Evolutionary conservation across 495 filamentous ascomycete species (phyloP).

Genomic region (Annulohypoxylon stygium): DNA sequence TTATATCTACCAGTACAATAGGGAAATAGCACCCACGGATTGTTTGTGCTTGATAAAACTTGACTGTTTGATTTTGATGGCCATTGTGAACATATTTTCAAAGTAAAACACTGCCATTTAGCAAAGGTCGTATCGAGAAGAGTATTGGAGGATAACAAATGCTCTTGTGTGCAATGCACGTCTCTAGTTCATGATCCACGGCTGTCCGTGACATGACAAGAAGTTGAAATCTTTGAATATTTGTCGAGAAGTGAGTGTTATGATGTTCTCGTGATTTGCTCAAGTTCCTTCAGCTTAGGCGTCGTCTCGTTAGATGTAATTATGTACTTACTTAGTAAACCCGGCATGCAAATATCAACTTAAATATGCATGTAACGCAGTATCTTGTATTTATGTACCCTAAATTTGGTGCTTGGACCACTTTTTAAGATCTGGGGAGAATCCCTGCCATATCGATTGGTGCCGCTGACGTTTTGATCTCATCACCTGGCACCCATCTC

Average conservation of each 20-base stretch:
- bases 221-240: neutral
- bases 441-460: conserved; percentile 7
- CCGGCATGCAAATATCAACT: neutral
- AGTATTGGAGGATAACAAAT: neutral
- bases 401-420: neutral
- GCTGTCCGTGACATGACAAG: neutral
- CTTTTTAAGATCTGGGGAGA: neutral
- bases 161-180: neutral
- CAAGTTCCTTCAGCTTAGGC: neutral
- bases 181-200: neutral
- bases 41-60: conserved; percentile 4
- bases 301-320: neutral
- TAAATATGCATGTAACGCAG: neutral
- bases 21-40: neutral
- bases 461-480: conserved; percentile 1
- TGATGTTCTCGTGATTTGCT: conserved; percentile 3
- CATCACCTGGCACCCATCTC: neutral
- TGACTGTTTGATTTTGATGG: neutral
- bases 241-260: neutral
- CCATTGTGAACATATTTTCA: neutral
- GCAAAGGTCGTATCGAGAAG: neutral
- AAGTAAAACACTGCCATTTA: neutral
- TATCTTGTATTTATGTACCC: neutral
- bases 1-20: neutral
- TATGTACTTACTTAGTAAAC: neutral